phyloP scores from a whole-genome alignment of 2,329 filamentous ascomycete species.

The Colletotrichum plurivorum region DNA sequence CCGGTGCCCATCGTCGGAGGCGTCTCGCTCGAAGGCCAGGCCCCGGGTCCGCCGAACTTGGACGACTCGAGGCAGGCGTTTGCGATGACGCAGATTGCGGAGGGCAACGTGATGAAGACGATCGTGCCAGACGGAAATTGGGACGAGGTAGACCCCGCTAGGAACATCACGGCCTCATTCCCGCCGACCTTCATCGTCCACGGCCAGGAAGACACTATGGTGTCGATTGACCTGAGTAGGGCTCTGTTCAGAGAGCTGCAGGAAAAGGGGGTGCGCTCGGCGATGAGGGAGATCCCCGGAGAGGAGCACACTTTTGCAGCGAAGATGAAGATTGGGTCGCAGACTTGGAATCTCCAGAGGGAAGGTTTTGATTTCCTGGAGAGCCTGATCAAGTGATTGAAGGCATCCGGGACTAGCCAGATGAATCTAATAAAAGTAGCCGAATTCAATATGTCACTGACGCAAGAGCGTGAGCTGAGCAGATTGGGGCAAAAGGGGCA shows the following conservation, averaged over 20 bases:
- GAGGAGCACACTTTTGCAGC: slow-evolving; percentile 60
- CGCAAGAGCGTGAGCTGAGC: neutral
- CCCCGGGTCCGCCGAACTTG: slow-evolving; percentile 51
- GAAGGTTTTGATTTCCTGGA: slow-evolving; percentile 59
- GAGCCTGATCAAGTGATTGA: slow-evolving; percentile 37
- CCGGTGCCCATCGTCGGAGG: slow-evolving; percentile 55
- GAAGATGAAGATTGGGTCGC: slow-evolving; percentile 55
- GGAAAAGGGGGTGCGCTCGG: slow-evolving; percentile 50
- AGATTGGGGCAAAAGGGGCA: neutral
- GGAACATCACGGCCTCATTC: slow-evolving; percentile 48
- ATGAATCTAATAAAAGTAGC: no score
- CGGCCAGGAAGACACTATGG: slow-evolving; percentile 55
- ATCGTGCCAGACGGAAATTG: slow-evolving; percentile 46
- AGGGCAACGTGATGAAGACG: slow-evolving; percentile 53
- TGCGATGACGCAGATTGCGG: slow-evolving; percentile 57
- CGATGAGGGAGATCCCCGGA: slow-evolving; percentile 53
- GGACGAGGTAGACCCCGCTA: slow-evolving; percentile 51
- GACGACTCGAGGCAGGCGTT: slow-evolving; percentile 54
- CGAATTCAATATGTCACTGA: no score
- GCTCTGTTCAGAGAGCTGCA: slow-evolving; percentile 46
- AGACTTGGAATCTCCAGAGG: slow-evolving; percentile 52
- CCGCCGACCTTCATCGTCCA: slow-evolving; percentile 60
- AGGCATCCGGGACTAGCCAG: no score
- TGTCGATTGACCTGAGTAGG: slow-evolving; percentile 53
- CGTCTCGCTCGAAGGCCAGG: slow-evolving; percentile 58